Conservation (phyloP, 192 early-diverging fungal species). For the Umbelopsis ramanniana region DNA sequence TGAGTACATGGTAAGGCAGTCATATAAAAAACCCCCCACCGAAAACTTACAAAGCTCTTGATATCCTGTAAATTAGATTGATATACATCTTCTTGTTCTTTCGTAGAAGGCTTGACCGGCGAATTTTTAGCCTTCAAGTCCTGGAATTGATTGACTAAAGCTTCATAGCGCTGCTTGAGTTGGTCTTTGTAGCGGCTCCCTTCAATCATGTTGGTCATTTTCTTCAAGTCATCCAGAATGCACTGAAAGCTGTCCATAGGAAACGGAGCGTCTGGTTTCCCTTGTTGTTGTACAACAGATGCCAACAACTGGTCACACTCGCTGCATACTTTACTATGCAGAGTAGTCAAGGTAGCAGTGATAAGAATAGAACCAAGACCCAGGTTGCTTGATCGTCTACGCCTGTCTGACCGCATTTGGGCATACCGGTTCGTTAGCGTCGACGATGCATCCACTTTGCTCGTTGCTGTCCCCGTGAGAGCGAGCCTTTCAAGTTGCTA, state of each 20-base stretch:
- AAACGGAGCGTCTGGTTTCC: not conserved
- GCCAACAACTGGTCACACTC: slow-evolving; percentile 33
- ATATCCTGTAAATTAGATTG: not conserved
- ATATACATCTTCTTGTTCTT: slow-evolving; percentile 2
- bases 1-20: not conserved
- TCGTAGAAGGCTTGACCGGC: not conserved
- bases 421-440: not conserved
- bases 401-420: not conserved
- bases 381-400: slow-evolving; percentile 6
- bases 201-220: slow-evolving; percentile 44
- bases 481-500: not conserved
- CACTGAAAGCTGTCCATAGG: slow-evolving; percentile 27
- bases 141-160: not conserved
- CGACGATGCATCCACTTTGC: not conserved
- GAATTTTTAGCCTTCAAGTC: not conserved
- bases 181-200: slow-evolving; percentile 1
- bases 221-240: slow-evolving; percentile 27
- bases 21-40: no score
- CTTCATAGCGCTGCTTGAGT: not conserved
- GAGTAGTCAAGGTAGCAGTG: slow-evolving; percentile 36
- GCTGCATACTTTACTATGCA: slow-evolving; percentile 34
- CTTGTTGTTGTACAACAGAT: slow-evolving; percentile 6
- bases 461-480: not conserved
- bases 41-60: slow-evolving; percentile 25
- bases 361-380: slow-evolving; percentile 30